Evolutionary conservation across 2,329 filamentous ascomycete species (phyloP).

Genomic region (Aspergillus fijiensis): DNA sequence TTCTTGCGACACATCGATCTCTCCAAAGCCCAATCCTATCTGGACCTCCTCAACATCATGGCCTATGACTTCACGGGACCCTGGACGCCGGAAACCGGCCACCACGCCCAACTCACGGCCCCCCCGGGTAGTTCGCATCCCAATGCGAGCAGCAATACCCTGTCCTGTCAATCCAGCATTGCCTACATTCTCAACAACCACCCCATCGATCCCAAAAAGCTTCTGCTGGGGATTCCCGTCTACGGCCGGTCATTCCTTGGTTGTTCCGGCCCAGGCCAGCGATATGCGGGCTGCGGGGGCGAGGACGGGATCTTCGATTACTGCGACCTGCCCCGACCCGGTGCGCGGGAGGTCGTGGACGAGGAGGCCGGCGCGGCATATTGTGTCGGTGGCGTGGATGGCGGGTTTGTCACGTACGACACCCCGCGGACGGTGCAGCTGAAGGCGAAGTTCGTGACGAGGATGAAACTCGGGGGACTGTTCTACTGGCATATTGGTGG

Average conservation of each 20-base stretch:
- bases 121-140: slow-evolving; percentile 40
- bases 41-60: slow-evolving; percentile 77
- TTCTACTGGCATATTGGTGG: slow-evolving; percentile 81
- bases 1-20: slow-evolving; percentile 70
- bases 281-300: slow-evolving; percentile 53
- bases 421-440: slow-evolving; percentile 72
- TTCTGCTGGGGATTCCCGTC: slow-evolving; percentile 72
- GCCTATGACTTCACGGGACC: slow-evolving; percentile 76
- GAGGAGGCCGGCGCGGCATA: slow-evolving; percentile 66
- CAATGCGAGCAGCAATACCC: slow-evolving; percentile 24
- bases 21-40: slow-evolving; percentile 58
- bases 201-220: slow-evolving; percentile 68
- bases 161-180: slow-evolving; percentile 66
- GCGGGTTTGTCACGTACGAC: slow-evolving; percentile 78
- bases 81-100: slow-evolving; percentile 67
- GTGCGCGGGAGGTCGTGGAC: slow-evolving; percentile 67
- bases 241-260: slow-evolving; percentile 74
- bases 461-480: slow-evolving; percentile 69
- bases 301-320: slow-evolving; percentile 75
- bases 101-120: slow-evolving; percentile 73
- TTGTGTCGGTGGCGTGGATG: slow-evolving; percentile 64
- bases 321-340: slow-evolving; percentile 62
- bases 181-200: slow-evolving; percentile 60
- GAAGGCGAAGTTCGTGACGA: slow-evolving; percentile 72
- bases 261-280: slow-evolving; percentile 63